Evolutionary conservation across 192 early-diverging fungal genomes (phyloP).

Genomic region (Backusella parvicylindrica): DNA sequence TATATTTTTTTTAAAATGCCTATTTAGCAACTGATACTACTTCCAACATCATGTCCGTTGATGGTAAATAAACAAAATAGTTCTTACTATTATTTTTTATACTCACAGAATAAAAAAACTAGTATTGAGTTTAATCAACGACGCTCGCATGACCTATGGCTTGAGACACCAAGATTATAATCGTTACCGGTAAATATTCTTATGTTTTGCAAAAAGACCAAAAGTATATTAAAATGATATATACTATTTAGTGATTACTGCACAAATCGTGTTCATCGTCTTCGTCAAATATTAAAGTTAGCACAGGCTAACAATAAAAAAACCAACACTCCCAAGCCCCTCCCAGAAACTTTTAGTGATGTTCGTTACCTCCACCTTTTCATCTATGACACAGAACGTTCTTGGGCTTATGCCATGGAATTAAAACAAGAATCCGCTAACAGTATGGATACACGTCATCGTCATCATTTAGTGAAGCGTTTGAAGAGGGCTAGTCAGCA

Average conservation of each 20-base stretch:
- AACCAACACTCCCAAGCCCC: conserved; percentile 40
- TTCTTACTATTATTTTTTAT: background rate
- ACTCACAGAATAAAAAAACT: background rate
- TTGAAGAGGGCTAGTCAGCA: conserved; percentile 60
- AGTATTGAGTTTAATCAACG: conserved; percentile 53
- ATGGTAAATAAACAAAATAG: background rate
- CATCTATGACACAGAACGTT: conserved; percentile 70
- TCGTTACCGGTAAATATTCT: conserved; percentile 56
- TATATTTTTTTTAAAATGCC: background rate
- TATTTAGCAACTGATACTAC: background rate
- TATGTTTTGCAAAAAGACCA: background rate
- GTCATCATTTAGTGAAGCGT: conserved; percentile 57
- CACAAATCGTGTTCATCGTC: conserved; percentile 55
- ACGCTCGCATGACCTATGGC: conserved; percentile 73
- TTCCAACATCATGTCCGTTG: background rate
- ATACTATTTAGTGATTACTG: conserved; percentile 56
- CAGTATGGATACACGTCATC: conserved; percentile 61
- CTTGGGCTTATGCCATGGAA: conserved; percentile 79
- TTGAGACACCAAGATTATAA: conserved; percentile 78
- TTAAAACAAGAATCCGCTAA: conserved; percentile 56
- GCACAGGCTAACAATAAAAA: conserved; percentile 50
- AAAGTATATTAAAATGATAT: background rate
- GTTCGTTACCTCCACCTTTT: conserved; percentile 55
- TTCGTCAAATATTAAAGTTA: conserved; percentile 52
- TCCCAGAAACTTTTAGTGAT: conserved; percentile 46